A percentile compares a stretch with the other conserved stretches of the same genome.
phyloP scores from a whole-genome alignment of 148 eudicot species.

The Rhododendron griersonianum region DNA sequence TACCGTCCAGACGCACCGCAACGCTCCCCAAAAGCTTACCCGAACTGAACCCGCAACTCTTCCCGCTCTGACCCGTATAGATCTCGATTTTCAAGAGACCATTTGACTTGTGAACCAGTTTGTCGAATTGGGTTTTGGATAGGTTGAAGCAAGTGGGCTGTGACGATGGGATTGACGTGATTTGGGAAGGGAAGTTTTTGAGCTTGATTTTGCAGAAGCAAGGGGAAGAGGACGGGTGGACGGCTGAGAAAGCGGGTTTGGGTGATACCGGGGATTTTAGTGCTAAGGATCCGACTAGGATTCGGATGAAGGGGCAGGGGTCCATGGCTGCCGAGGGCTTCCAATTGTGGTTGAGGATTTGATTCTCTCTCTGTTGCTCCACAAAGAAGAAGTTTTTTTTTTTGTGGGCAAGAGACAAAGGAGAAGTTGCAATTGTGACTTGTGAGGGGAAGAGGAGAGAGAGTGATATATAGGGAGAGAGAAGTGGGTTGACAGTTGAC shows the following conservation, averaged over 20 bases:
- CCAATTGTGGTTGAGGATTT: neutral
- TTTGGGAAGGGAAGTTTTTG: constrained; percentile 38
- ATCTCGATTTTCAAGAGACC: constrained; percentile 32
- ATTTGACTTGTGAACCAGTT: constrained; percentile 18
- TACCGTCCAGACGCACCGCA: constrained; percentile 48
- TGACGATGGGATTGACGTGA: constrained; percentile 21
- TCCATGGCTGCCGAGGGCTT: constrained; percentile 33
- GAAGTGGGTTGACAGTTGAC: neutral
- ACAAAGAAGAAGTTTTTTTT: neutral
- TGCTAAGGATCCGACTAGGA: constrained; percentile 49
- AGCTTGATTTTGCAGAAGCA: constrained; percentile 55
- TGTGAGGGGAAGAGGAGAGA: neutral
- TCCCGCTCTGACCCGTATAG: constrained; percentile 26
- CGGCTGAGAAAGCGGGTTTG: constrained; percentile 3
- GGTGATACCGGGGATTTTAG: constrained; percentile 24
- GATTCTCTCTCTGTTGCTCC: neutral
- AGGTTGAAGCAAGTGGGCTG: constrained; percentile 47
- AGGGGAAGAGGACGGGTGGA: constrained; percentile 7
- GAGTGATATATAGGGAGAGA: neutral
- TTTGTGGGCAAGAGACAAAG: neutral
- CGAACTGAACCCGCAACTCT: constrained; percentile 22
- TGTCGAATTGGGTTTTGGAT: constrained; percentile 46
- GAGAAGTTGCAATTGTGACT: neutral
- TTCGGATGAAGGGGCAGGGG: constrained; percentile 68
- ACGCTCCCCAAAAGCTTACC: constrained; percentile 55